Evolutionary conservation across 768 basidiomycete genomes (phyloP), one percentile per base, ranked within the genome.

Genomic region (Solioccasus polychromus): DNA sequence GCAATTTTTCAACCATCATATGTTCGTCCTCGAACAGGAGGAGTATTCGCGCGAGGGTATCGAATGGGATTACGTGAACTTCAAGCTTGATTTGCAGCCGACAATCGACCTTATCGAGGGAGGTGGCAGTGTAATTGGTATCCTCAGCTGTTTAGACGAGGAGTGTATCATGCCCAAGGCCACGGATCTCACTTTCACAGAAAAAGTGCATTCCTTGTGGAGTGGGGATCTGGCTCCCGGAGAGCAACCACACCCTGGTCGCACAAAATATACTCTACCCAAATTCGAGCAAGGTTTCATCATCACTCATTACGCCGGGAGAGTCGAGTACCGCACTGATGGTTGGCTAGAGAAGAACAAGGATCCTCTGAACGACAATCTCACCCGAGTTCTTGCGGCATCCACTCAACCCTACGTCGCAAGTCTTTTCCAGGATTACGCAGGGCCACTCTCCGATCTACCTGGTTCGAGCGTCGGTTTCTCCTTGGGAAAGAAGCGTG

Each of bases 161-260:
- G 95, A 97, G 53, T 98, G 95, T 63, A 98, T 99, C 67, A 99
- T 98, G 95, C 96, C 95, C n/a, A 92, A 92, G 63, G 95, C 95
- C 4, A 91, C 88, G 11, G 95, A 99, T 64, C 69, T 81, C 34
- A 97, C 94, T 0, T 98, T 99, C 71, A 92, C 92, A 25, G 81
- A 91, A 68, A 98, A 97, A 67, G 78, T 97, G 3, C 78, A 92
- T 56, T 73, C 77, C 11, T 71, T 91, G 47, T 97, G 93, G 93
- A 48, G 52, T 17, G 57, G 63, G 17, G 66, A 67, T 30, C 72
- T 71, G 15, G 61, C 71, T 20, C 58, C 67, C 22, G 67, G 66
- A 8, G 75, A 80, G 36, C 64, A 69, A 15, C 71, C 68, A 11
- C 90, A 93, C 65, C 85, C 80, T 4, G 91, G 90, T 15, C 81